Conservation (phyloP, 768 basidiomycete genomes). For the Termitomyces sp. region DNA sequence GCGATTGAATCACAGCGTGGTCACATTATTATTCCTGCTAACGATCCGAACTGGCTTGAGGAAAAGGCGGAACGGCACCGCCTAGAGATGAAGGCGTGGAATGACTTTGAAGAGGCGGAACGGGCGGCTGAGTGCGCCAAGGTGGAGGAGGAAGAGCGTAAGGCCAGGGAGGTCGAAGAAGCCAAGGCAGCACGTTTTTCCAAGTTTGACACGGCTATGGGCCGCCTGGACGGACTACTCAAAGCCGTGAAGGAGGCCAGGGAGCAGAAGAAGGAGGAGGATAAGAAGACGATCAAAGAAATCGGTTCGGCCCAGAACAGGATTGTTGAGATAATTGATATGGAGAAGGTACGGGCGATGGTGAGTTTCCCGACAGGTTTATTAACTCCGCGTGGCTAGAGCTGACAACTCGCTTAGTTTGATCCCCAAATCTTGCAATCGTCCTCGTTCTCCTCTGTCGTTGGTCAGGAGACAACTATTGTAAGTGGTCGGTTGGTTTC, state of each 20-base stretch:
- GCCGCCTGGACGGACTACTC: not conserved
- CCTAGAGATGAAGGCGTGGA: not conserved
- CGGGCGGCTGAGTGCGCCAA: not conserved
- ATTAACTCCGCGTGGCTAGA: not conserved
- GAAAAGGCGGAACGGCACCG: not conserved
- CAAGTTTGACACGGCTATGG: not conserved
- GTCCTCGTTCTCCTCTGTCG: not conserved
- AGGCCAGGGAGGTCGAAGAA: not conserved
- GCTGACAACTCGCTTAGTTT: not conserved
- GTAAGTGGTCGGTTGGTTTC: not conserved
- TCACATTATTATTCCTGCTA: not conserved
- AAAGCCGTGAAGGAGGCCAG: not conserved
- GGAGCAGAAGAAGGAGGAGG: not conserved
- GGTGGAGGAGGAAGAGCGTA: not conserved
- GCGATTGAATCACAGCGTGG: too few species aligned
- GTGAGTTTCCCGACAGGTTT: not conserved
- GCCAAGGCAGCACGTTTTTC: not conserved
- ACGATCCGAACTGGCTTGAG: not conserved
- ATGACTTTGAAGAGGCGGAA: not conserved
- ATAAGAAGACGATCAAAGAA: not conserved
- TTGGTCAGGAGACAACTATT: not conserved
- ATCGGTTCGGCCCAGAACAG: not conserved
- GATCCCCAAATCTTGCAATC: not conserved
- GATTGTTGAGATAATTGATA: not conserved
- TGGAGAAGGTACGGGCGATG: not conserved